phyloP scores from a whole-genome alignment of 805 yeast genomes.

The Starmera quercuum region DNA sequence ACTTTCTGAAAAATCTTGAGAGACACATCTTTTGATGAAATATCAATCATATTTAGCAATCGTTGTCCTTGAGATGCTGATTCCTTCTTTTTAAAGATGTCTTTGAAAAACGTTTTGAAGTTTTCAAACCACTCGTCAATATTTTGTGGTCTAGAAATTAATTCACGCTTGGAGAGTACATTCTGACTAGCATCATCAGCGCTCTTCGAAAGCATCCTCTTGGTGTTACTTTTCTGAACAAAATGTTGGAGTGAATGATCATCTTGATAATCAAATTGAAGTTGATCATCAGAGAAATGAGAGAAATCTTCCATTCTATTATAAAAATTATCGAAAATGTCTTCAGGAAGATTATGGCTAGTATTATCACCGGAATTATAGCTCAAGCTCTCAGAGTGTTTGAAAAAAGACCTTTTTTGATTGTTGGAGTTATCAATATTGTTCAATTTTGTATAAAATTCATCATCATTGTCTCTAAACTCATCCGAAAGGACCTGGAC shows the following conservation, averaged over 20 bases:
- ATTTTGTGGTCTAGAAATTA: constrained; percentile 2
- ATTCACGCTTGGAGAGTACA: neutral
- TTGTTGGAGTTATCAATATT: constrained; percentile 6
- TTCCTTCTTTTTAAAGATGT: constrained; percentile 19
- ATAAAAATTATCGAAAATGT: too few species aligned
- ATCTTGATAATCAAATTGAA: too few species aligned
- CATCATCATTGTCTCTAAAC: constrained; percentile 13
- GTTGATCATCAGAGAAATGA: too few species aligned
- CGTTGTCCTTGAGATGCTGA: constrained; percentile 4
- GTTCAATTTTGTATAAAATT: constrained; percentile 17
- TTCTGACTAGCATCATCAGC: constrained; percentile 1
- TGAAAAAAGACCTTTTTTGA: too few species aligned
- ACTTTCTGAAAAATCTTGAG: constrained; percentile 21
- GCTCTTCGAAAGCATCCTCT: too few species aligned
- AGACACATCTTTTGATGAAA: constrained; percentile 15
- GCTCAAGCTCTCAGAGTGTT: too few species aligned
- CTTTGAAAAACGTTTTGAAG: constrained; percentile 16
- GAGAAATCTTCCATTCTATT: too few species aligned
- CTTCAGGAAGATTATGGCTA: too few species aligned
- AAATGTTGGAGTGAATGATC: neutral
- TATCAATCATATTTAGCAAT: constrained; percentile 6
- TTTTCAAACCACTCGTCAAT: constrained; percentile 15
- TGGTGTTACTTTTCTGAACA: too few species aligned
- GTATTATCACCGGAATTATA: too few species aligned
- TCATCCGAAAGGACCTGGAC: constrained; percentile 17